phyloP scores from a whole-genome alignment of 345 rosid genomes.

The Excoecaria agallocha region DNA sequence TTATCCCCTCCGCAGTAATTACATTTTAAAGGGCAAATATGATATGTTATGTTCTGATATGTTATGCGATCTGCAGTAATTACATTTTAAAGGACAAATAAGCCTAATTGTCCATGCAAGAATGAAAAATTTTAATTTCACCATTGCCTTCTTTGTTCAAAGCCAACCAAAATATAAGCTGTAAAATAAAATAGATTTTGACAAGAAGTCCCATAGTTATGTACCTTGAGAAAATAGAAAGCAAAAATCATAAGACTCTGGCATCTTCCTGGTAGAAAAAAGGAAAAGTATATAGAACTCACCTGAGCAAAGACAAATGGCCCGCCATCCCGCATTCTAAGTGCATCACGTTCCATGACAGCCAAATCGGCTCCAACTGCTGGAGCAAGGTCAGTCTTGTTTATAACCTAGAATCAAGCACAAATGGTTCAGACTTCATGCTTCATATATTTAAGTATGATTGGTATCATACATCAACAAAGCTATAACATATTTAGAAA shows the following conservation, averaged over 20 bases:
- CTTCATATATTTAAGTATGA: background rate
- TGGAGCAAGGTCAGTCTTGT: conserved; percentile 89
- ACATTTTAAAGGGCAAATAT: too few relatives aligned
- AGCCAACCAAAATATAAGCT: background rate
- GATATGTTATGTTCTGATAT: too few relatives aligned
- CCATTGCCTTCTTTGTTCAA: too few relatives aligned
- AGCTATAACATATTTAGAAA: background rate
- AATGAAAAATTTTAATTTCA: background rate
- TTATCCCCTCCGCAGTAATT: too few relatives aligned
- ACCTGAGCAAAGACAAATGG: conserved; percentile 97
- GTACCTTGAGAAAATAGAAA: background rate
- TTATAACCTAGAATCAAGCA: conserved; percentile 58
- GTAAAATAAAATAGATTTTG: background rate
- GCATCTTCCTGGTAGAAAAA: background rate
- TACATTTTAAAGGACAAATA: background rate
- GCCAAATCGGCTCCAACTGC: conserved; percentile 85
- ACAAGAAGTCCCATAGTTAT: background rate
- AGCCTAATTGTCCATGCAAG: background rate
- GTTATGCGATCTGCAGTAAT: background rate
- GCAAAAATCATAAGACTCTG: background rate
- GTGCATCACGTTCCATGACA: conserved; percentile 88
- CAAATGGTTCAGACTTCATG: background rate
- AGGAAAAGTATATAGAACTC: background rate
- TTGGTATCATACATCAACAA: background rate
- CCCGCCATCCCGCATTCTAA: conserved; percentile 95